Evolutionary conservation across 805 yeast genomes (phyloP).

Genomic region (Peterozyma toletana): DNA sequence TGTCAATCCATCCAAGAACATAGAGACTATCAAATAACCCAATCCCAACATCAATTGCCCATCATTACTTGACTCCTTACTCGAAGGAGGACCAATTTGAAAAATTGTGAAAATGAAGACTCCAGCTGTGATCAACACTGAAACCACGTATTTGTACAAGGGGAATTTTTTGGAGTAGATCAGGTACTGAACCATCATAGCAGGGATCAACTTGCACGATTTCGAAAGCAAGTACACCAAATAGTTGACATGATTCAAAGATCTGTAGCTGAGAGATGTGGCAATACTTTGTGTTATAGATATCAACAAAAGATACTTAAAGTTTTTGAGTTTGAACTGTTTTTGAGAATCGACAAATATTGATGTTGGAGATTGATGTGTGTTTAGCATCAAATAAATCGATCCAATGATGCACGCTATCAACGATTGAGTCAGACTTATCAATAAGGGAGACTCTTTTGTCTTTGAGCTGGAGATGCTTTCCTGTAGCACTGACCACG

Average conservation of each 20-base stretch:
- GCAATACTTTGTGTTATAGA: slow-evolving; percentile 74
- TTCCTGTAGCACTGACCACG: slow-evolving; percentile 93
- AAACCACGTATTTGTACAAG: slow-evolving; percentile 69
- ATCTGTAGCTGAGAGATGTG: slow-evolving; percentile 74
- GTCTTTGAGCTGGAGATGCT: slow-evolving; percentile 72
- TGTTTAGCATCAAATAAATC: slow-evolving; percentile 38
- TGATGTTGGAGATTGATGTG: slow-evolving; percentile 19
- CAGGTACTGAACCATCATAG: slow-evolving; percentile 74
- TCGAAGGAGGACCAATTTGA: slow-evolving; percentile 31
- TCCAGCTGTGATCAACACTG: slow-evolving; percentile 72
- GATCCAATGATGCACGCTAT: slow-evolving; percentile 69
- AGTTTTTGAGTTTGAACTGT: slow-evolving; percentile 20
- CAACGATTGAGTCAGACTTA: slow-evolving; percentile 66
- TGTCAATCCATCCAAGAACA: slow-evolving; percentile 84
- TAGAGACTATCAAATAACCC: slow-evolving; percentile 46
- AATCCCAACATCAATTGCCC: slow-evolving; percentile 51
- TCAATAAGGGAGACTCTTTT: slow-evolving; percentile 62
- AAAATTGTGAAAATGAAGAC: slow-evolving; percentile 64
- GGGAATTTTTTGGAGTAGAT: slow-evolving; percentile 72
- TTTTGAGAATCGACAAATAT: slow-evolving; percentile 18
- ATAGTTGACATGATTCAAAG: slow-evolving; percentile 79
- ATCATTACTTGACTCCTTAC: slow-evolving; percentile 25
- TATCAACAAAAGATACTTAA: slow-evolving; percentile 39
- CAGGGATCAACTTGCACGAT: slow-evolving; percentile 91
- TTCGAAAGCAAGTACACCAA: slow-evolving; percentile 81